Evolutionary conservation across 2,329 filamentous ascomycete species (phyloP), one percentile per base, ranked within the genome.

Genomic region (Aspergillus sp.): DNA sequence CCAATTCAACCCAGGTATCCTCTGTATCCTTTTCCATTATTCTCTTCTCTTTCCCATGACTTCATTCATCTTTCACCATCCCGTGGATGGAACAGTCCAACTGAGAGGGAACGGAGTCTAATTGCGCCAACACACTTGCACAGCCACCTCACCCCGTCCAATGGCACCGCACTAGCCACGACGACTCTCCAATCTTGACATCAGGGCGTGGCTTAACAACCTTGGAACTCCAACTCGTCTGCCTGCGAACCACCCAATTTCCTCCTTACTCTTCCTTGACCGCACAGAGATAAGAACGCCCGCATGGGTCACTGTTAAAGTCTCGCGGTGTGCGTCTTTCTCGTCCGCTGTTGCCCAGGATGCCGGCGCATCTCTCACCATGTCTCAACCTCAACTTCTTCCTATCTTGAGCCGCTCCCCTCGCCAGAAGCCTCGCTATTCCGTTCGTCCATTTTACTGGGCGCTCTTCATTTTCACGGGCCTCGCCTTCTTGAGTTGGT

Each of bases 371-470:
- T 54, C 47, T 32, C 38, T 55, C 57, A 60, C 55, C 47, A 71
- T 66, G 57, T 60, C 59, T 55, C 54, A 56, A 55, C 50, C 17
- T 17, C n/a, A 53, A 52, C 50, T 64, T 51, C 55, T 57, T 42
- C 53, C 59, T 38, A 51, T 56, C 17, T 54, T 62, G 52, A 49
- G 38, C 47, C 60, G 57, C 59, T 55, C 60, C 46, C 58, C 58
- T 53, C 52, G 40, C 6, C 62, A 49, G 52, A 57, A 56, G 53
- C 64, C 69, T 56, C 63, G 60, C 50, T 76, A 74, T 57, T 75
- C 76, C 9, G 68, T 70, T 41, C 68, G 74, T 44, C 72, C 76
- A 17, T 80, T 80, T 63, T 78, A 73, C 62, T 65, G 74, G 41
- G 73, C 72, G 32, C 54, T 79, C n/a, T 57, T 74, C 33, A 60